Percentiles rank a stretch among this genome's conserved stretches.
These are phyloP conservation scores for Echites panduratus DNA, from an alignment of 257 asterid species.

Conservation along the genomic window DNA sequence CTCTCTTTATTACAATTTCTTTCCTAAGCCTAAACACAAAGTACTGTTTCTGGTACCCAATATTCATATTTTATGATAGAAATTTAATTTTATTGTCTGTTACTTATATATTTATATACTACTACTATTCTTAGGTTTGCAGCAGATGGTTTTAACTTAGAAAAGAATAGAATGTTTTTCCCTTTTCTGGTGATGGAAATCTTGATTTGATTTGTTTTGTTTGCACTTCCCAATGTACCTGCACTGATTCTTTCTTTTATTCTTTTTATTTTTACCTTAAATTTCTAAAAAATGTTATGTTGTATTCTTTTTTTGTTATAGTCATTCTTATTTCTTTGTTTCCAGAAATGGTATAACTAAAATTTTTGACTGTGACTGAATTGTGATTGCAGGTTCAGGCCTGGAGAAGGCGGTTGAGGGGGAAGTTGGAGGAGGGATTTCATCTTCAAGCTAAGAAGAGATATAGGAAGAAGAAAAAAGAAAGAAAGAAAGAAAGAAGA, in stretches of 20 bases:
- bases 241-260: not conserved
- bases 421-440: constrained; percentile 32
- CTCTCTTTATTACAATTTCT: too few relatives aligned
- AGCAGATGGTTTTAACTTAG: not conserved
- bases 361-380: too few relatives aligned
- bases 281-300: too few relatives aligned
- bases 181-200: not conserved
- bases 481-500: too few relatives aligned
- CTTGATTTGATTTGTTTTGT: not conserved
- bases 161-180: not conserved
- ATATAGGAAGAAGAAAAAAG: constrained; percentile 13
- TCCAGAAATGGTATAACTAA: too few relatives aligned
- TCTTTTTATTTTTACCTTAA: too few relatives aligned
- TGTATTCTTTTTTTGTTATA: too few relatives aligned
- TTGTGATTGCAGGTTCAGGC: constrained; percentile 42
- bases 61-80: not conserved
- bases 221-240: not conserved
- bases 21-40: too few relatives aligned
- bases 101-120: not conserved
- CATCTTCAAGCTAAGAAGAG: constrained; percentile 27
- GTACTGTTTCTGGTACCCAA: not conserved
- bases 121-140: too few relatives aligned
- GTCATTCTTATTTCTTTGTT: too few relatives aligned
- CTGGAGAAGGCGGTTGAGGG: constrained; percentile 21
- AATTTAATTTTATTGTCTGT: constrained; percentile 2